These are phyloP conservation scores for Sclerotinia trifoliorum DNA, from an alignment of 2,329 filamentous ascomycete species.

Conservation along the genomic window DNA sequence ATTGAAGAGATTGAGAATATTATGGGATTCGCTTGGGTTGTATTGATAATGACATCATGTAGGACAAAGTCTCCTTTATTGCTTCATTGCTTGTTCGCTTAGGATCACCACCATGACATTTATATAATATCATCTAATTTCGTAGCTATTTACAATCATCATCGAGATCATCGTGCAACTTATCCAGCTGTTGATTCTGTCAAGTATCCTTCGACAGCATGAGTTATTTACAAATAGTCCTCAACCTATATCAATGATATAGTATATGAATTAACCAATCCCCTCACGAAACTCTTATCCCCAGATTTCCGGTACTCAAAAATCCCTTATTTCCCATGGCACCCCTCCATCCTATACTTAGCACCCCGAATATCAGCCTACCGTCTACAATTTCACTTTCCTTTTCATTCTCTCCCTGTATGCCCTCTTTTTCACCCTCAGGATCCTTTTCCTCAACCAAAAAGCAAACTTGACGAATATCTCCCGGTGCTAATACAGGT, in stretches of 20 bases:
- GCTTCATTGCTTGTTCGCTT: background rate
- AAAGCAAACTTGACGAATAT: constrained; percentile 67
- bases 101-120: background rate
- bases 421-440: constrained; percentile 38
- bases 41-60: background rate
- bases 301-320: constrained; percentile 81
- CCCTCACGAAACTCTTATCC: constrained; percentile 44
- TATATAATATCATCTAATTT: background rate
- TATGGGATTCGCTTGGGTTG: background rate
- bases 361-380: constrained; percentile 69
- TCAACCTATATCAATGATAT: background rate
- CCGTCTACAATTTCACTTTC: constrained; percentile 50
- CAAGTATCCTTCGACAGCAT: background rate
- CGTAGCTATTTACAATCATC: background rate
- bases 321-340: constrained; percentile 87
- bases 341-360: constrained; percentile 85
- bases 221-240: background rate
- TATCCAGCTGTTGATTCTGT: background rate
- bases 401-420: constrained; percentile 34
- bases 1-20: background rate
- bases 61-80: background rate
- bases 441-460: constrained; percentile 47
- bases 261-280: background rate
- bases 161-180: background rate
- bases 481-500: constrained; percentile 60